A percentile compares a stretch with the other conserved stretches of the same genome.
Evolutionary conservation across 495 filamentous ascomycete species (phyloP).

Genomic region (Penicillium robsamsonii): DNA sequence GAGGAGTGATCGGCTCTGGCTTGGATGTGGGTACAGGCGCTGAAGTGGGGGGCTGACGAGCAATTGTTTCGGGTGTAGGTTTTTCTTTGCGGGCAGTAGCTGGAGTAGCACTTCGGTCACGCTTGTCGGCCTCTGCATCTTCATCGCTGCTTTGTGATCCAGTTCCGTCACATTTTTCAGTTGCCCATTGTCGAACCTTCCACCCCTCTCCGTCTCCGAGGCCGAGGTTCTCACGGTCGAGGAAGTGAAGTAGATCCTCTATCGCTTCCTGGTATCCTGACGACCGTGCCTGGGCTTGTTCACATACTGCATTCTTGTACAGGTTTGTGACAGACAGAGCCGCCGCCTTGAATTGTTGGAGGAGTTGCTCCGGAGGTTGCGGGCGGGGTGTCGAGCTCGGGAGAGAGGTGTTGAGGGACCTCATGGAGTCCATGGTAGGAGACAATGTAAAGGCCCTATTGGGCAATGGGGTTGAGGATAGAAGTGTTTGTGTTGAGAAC

Average conservation of each 20-base stretch:
- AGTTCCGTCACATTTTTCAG: conserved; percentile 67
- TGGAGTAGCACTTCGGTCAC: conserved; percentile 60
- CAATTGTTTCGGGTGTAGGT: conserved; percentile 31
- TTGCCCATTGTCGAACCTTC: conserved; percentile 80
- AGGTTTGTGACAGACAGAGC: conserved; percentile 94
- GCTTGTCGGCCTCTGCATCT: conserved; percentile 56
- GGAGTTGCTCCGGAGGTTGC: conserved; percentile 74
- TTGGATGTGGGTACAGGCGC: conserved; percentile 35
- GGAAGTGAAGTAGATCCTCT: conserved; percentile 79
- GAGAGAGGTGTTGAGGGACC: conserved; percentile 67
- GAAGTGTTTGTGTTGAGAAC: background rate
- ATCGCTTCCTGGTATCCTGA: conserved; percentile 93
- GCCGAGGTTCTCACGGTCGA: conserved; percentile 78
- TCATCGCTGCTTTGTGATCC: conserved; percentile 67
- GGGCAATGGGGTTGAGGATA: background rate
- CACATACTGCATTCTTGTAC: conserved; percentile 82
- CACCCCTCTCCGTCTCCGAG: conserved; percentile 77
- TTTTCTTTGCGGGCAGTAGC: conserved; percentile 53
- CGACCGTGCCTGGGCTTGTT: conserved; percentile 67
- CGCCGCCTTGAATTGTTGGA: conserved; percentile 86
- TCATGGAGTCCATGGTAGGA: conserved; percentile 68
- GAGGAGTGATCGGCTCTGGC: conserved; percentile 23
- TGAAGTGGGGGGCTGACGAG: conserved; percentile 37
- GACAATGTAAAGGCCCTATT: background rate
- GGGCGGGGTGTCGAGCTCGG: conserved; percentile 50